phyloP scores from a whole-genome alignment of 2,329 filamentous ascomycete genomes.

The Diaporthe eres region DNA sequence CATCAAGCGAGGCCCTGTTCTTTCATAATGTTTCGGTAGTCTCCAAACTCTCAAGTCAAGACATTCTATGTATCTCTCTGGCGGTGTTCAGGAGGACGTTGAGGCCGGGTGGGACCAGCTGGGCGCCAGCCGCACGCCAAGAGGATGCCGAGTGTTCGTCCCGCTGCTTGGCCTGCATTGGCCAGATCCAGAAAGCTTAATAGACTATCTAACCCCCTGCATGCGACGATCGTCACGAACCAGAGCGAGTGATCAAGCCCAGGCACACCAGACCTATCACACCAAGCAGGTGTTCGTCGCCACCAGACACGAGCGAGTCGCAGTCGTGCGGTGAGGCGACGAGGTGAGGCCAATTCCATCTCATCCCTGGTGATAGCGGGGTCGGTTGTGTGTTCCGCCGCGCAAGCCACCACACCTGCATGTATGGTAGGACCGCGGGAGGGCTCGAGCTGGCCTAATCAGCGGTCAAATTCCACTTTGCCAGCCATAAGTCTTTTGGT shows the following conservation, averaged over 20 bases:
- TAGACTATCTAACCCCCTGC: not conserved
- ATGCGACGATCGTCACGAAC: not conserved
- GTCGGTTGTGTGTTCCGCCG: not conserved
- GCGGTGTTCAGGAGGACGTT: not conserved
- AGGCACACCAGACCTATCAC: not conserved
- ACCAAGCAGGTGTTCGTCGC: not conserved
- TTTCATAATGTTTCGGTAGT: too few relatives aligned
- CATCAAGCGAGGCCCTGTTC: too few relatives aligned
- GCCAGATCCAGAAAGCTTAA: slow-evolving; percentile 25
- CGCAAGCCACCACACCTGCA: slow-evolving; percentile 3
- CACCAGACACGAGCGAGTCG: not conserved
- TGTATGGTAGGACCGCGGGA: too few relatives aligned
- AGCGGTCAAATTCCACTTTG: not conserved
- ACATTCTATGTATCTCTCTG: too few relatives aligned
- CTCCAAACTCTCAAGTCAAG: too few relatives aligned
- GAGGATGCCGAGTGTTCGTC: not conserved
- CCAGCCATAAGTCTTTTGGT: not conserved
- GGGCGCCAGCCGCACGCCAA: slow-evolving; percentile 14
- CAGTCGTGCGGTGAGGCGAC: not conserved
- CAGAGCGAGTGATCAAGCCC: not conserved
- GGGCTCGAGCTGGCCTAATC: not conserved
- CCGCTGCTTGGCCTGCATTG: slow-evolving; percentile 19
- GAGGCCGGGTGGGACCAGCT: slow-evolving; percentile 10
- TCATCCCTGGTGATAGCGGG: not conserved
- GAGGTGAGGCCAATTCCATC: not conserved